Conservation (phyloP, 1,284 basidiomycete genomes). For the Boletellus dicymbophilus region DNA sequence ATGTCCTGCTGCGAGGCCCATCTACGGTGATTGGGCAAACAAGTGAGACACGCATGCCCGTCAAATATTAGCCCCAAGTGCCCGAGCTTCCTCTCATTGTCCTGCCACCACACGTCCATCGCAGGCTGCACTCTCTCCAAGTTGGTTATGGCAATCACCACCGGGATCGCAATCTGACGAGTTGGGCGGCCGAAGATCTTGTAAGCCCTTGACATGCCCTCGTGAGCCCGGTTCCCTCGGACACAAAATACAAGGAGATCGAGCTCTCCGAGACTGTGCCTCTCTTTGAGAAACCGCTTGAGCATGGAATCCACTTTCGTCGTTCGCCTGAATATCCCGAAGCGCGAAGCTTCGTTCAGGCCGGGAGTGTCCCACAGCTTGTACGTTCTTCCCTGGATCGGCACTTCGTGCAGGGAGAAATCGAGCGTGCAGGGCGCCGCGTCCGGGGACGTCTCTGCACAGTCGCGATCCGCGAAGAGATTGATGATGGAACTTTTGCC, state of each 20-base stretch:
- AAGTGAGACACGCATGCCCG: slow-evolving; percentile 28
- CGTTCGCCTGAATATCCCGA: slow-evolving; percentile 11
- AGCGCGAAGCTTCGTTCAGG: slow-evolving; percentile 17
- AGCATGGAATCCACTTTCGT: neutral
- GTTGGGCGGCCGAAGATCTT: slow-evolving; percentile 16
- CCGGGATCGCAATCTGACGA: slow-evolving; percentile 20
- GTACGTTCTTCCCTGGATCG: slow-evolving; percentile 11
- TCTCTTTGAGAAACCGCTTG: slow-evolving; percentile 19
- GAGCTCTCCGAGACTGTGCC: slow-evolving; percentile 8
- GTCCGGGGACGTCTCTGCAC: slow-evolving; percentile 15
- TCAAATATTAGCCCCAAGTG: slow-evolving; percentile 22
- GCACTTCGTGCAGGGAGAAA: slow-evolving; percentile 15
- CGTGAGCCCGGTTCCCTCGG: slow-evolving; percentile 12
- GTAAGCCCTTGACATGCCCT: slow-evolving; percentile 15
- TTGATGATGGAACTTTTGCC: slow-evolving; percentile 33
- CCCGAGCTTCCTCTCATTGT: slow-evolving; percentile 20
- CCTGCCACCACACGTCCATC: slow-evolving; percentile 36
- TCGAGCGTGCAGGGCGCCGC: slow-evolving; percentile 18
- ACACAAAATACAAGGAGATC: slow-evolving; percentile 25
- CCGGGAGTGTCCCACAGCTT: slow-evolving; percentile 33
- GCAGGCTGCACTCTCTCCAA: slow-evolving; percentile 24
- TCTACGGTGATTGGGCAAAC: slow-evolving; percentile 19
- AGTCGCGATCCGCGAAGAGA: slow-evolving; percentile 14
- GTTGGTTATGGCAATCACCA: slow-evolving; percentile 29
- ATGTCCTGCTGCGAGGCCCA: slow-evolving; percentile 18